A percentile compares a stretch with the other conserved stretches of the same genome.
These are phyloP conservation scores for Penicillium bialowiezense DNA, from an alignment of 495 filamentous ascomycete species.

Conservation along the genomic window DNA sequence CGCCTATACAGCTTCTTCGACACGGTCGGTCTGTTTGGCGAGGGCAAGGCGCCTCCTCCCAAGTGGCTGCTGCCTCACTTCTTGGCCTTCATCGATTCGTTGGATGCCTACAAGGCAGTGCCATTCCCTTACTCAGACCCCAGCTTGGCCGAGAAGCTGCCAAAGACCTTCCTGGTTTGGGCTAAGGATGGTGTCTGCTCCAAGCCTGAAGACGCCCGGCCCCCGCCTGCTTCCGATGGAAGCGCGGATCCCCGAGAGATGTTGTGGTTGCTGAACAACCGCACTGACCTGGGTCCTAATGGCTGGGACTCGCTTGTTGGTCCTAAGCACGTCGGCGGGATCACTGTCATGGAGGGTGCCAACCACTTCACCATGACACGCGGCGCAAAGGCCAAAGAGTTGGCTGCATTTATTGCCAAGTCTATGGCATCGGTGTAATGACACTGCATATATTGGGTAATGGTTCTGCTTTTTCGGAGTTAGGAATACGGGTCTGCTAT, in stretches of 20 bases:
- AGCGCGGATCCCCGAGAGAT: slow-evolving; percentile 54
- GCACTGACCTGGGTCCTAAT: slow-evolving; percentile 74
- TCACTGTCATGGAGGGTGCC: slow-evolving; percentile 36
- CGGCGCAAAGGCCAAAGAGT: slow-evolving; percentile 35
- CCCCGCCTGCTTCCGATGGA: slow-evolving; percentile 65
- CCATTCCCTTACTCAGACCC: slow-evolving; percentile 35
- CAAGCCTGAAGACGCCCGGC: slow-evolving; percentile 63
- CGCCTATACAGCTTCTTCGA: slow-evolving; percentile 79
- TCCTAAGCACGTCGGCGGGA: slow-evolving; percentile 63
- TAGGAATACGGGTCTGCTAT: neutral
- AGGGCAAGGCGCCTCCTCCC: slow-evolving; percentile 61
- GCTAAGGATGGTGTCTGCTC: slow-evolving; percentile 79
- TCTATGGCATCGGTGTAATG: slow-evolving; percentile 20
- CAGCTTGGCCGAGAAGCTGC: slow-evolving; percentile 44
- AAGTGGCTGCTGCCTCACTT: slow-evolving; percentile 86
- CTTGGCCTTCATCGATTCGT: slow-evolving; percentile 66
- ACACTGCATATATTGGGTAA: neutral
- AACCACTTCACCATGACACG: slow-evolving; percentile 45
- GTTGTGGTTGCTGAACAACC: slow-evolving; percentile 74
- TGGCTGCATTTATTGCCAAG: slow-evolving; percentile 33
- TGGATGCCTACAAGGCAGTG: slow-evolving; percentile 66
- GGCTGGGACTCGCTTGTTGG: slow-evolving; percentile 77
- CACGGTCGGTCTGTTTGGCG: slow-evolving; percentile 75
- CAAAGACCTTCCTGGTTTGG: slow-evolving; percentile 72
- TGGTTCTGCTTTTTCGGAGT: neutral